phyloP scores from a whole-genome alignment of 1,139 yeast genomes.

The Zhuliangozyma parablackwelliae region DNA sequence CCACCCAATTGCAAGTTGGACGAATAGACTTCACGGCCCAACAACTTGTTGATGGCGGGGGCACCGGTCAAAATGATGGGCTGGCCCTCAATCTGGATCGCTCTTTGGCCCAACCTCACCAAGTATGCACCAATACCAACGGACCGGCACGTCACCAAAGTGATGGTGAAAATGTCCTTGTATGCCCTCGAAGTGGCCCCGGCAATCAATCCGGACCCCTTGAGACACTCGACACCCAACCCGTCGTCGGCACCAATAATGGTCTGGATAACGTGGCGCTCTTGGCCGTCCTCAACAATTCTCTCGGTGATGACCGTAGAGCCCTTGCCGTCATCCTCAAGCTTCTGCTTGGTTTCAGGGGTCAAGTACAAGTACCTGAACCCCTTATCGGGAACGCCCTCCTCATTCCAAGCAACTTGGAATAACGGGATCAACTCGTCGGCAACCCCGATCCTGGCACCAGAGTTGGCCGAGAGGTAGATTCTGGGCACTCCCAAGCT shows the following conservation, averaged over 20 bases:
- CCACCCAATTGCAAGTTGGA: constrained; percentile 98
- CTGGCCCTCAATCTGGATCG: constrained; percentile 97
- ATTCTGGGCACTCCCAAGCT: constrained; percentile 89
- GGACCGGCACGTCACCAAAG: constrained; percentile 95
- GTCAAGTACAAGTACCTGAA: constrained; percentile 83
- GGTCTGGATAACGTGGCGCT: constrained; percentile 73
- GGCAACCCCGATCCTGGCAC: constrained; percentile 98
- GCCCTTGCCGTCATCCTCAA: constrained; percentile 57
- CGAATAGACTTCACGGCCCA: constrained; percentile 95
- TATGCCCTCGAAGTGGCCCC: constrained; percentile 98
- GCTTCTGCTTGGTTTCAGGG: constrained; percentile 57
- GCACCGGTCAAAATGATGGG: constrained; percentile 98
- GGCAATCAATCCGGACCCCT: constrained; percentile 97
- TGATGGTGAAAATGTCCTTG: constrained; percentile 93
- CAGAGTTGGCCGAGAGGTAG: constrained; percentile 94
- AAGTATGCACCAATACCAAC: constrained; percentile 99
- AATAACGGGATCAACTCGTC: constrained; percentile 88
- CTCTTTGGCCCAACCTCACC: constrained; percentile 97
- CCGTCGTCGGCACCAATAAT: constrained; percentile 95
- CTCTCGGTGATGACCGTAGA: constrained; percentile 72
- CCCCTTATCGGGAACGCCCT: constrained; percentile 72
- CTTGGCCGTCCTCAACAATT: constrained; percentile 79
- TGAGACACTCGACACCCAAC: constrained; percentile 95
- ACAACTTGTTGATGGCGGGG: constrained; percentile 92
- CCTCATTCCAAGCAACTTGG: constrained; percentile 91